Percentiles rank a stretch among this genome's conserved stretches.
These are phyloP conservation scores for Chaetomium sp. DNA, from an alignment of 2,329 filamentous ascomycete species.

Conservation along the genomic window DNA sequence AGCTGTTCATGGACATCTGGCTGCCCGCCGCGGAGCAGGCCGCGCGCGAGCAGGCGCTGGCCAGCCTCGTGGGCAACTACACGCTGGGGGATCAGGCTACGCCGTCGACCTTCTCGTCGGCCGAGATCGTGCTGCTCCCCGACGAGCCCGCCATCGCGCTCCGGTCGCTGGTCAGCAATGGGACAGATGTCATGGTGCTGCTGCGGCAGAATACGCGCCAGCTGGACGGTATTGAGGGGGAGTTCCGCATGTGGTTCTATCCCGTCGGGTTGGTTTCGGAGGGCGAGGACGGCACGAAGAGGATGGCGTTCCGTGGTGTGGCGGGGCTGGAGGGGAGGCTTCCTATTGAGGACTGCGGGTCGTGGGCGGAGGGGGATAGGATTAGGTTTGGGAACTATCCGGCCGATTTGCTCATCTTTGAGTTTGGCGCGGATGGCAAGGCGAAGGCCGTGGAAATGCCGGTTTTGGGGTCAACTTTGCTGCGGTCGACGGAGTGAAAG, in stretches of 20 bases:
- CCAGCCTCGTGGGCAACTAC: slow-evolving; percentile 23
- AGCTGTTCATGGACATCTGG: slow-evolving; percentile 7
- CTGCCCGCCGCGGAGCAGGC: slow-evolving; percentile 28
- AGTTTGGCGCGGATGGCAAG: slow-evolving; percentile 19
- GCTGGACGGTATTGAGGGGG: not conserved
- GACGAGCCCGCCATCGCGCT: slow-evolving; percentile 22
- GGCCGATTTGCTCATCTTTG: slow-evolving; percentile 27
- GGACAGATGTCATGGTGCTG: slow-evolving; percentile 21
- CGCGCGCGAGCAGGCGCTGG: slow-evolving; percentile 21
- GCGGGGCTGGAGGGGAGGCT: slow-evolving; percentile 12
- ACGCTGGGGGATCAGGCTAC: not conserved
- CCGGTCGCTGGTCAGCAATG: slow-evolving; percentile 19
- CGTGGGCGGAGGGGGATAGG: slow-evolving; percentile 21
- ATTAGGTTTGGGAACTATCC: slow-evolving; percentile 22
- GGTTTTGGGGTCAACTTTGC: slow-evolving; percentile 11
- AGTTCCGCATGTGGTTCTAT: slow-evolving; percentile 21
- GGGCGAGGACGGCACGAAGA: not conserved
- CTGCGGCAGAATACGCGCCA: not conserved
- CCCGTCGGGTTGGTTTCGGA: slow-evolving; percentile 18
- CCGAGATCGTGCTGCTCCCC: not conserved
- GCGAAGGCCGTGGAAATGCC: slow-evolving; percentile 22
- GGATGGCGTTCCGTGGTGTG: slow-evolving; percentile 24
- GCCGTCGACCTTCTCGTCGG: not conserved
- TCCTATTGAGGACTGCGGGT: slow-evolving; percentile 15
- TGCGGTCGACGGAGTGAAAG: not conserved